These are phyloP conservation scores for Penicillium thymicola DNA, from an alignment of 2,329 filamentous ascomycete genomes.

Conservation along the genomic window DNA sequence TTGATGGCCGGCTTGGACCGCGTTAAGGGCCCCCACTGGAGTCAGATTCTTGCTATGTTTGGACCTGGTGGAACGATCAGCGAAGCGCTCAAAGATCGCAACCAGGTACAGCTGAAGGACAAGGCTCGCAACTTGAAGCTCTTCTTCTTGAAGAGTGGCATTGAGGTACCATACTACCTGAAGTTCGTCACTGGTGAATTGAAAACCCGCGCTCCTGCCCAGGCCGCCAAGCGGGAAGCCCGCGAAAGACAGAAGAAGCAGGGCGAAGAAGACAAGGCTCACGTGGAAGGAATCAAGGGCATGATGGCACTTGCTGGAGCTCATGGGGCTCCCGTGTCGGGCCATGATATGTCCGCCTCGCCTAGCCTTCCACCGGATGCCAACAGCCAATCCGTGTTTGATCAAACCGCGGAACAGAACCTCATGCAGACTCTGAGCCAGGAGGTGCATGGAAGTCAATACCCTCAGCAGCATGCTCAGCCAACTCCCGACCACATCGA, in stretches of 20 bases:
- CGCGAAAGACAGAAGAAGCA: slow-evolving; percentile 47
- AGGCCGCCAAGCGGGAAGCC: slow-evolving; percentile 50
- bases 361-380: slow-evolving; percentile 35
- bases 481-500: slow-evolving; percentile 30
- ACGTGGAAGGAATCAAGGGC: slow-evolving; percentile 47
- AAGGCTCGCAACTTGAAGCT: slow-evolving; percentile 87
- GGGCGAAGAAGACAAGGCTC: slow-evolving; percentile 47
- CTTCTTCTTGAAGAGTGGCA: slow-evolving; percentile 87
- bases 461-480: slow-evolving; percentile 31
- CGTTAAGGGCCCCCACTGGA: slow-evolving; percentile 90
- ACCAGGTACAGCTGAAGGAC: slow-evolving; percentile 88
- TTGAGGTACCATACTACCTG: slow-evolving; percentile 84
- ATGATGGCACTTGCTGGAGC: slow-evolving; percentile 48
- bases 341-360: slow-evolving; percentile 40
- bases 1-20: slow-evolving; percentile 83
- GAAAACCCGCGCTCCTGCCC: slow-evolving; percentile 74
- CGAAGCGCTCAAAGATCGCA: slow-evolving; percentile 80
- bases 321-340: slow-evolving; percentile 34
- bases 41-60: slow-evolving; percentile 81
- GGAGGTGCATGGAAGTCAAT: slow-evolving; percentile 40
- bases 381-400: slow-evolving; percentile 32
- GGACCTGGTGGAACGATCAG: slow-evolving; percentile 75
- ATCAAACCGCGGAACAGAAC: slow-evolving; percentile 43
- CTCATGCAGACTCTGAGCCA: slow-evolving; percentile 45
- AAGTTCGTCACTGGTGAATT: slow-evolving; percentile 86